Evolutionary conservation across 495 filamentous ascomycete species (phyloP), one percentile per base, ranked within the genome.

Genomic region (Gamarada debralockiae): DNA sequence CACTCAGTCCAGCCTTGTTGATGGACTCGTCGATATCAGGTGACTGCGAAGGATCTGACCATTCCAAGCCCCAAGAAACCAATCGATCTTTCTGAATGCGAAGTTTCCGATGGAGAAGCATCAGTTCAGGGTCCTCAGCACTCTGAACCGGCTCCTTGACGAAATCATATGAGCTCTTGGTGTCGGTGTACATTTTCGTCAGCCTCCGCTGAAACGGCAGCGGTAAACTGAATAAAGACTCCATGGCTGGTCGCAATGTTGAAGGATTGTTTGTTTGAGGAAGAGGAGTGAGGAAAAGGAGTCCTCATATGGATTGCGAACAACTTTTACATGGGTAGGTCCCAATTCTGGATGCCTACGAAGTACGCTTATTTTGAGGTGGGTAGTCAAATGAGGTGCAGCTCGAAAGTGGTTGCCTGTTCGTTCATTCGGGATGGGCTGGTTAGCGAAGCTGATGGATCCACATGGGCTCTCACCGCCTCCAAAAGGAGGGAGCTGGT

Each of bases 111-210:
- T 82, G 76, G 9, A 80, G 64, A 23, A 72, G 67, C 62, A 77
- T 70, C 61, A 80, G 70, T 57, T 82, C 77, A 40, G 77, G 77
- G 48, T 78, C 77, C 25, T 74, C 75, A 48, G 71, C 71, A 44
- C 72, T 75, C 58, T 81, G 85, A 27, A 77, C 79, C 6, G 84
- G 83, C 17, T 85, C 87, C 50, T 85, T 87, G 57, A 90, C 81
- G 58, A 85, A 89, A 65, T 91, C 87, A 68, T 86, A 91, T 13
- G 87, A 90, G 46, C 84, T 86, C 65, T 96, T 96, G 41, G 90
- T 92, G 70, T 96, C 90, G 58, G 89, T 87, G 69, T 95, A 96
- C 60, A 95, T 80, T 68, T 92, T 85, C 43, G 90, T 93, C 34
- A 96, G 77, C 55, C 89, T 83, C 53, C 85, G 80, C 66, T 82